Conservation (phyloP, 2,329 filamentous ascomycete genomes). For the Daldinia eschscholtzii region DNA sequence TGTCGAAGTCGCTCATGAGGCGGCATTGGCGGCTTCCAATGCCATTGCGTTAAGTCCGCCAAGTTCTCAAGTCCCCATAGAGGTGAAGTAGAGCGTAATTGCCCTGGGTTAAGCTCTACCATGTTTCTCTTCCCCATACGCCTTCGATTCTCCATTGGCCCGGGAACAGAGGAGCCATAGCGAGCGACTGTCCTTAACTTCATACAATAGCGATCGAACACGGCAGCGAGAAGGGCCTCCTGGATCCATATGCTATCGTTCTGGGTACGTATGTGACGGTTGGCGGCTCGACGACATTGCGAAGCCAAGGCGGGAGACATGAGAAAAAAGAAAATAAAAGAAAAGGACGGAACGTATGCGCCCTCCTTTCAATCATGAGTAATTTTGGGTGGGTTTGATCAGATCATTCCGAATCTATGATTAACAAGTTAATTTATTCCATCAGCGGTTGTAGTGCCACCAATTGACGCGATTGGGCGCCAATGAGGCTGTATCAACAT, state of each 20-base stretch:
- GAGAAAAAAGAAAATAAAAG: conserved; percentile 32
- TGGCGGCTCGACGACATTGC: conserved; percentile 63
- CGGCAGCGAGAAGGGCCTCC: conserved; percentile 65
- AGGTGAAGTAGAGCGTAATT: conserved; percentile 51
- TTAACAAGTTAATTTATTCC: not conserved
- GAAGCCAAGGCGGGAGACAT: conserved; percentile 63
- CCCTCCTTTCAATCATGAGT: conserved; percentile 29
- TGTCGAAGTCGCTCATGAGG: conserved; percentile 44
- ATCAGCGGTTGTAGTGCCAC: not conserved
- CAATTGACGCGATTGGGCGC: not conserved
- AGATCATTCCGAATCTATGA: conserved; percentile 13
- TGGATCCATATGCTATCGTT: conserved; percentile 69
- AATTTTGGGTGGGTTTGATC: conserved; percentile 17
- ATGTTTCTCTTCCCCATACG: conserved; percentile 67
- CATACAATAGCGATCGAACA: conserved; percentile 62
- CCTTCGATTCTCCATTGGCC: conserved; percentile 67
- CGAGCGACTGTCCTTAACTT: conserved; percentile 46
- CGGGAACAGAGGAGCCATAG: conserved; percentile 59
- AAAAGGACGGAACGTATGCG: conserved; percentile 1
- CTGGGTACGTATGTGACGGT: conserved; percentile 56
- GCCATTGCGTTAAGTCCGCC: conserved; percentile 62
- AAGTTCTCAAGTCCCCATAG: conserved; percentile 63
- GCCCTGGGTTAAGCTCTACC: conserved; percentile 61
- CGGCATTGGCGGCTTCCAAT: conserved; percentile 64
- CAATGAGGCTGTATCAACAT: not conserved